These are phyloP conservation scores for Neurospora sp. DNA, from an alignment of 495 filamentous ascomycete species.

Conservation along the genomic window DNA sequence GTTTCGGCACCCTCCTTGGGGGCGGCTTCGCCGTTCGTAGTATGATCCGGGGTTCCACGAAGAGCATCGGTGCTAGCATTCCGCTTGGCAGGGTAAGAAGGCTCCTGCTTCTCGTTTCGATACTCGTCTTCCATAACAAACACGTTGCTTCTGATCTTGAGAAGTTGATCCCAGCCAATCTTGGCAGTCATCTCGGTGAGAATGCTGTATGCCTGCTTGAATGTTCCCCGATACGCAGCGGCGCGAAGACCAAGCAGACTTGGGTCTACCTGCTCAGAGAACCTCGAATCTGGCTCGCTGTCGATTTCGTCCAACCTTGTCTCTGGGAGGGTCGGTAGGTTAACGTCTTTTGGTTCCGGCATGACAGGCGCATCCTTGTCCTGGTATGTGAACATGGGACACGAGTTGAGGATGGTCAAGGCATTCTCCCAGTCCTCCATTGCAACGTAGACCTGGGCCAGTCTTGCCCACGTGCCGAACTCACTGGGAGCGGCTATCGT, in stretches of 20 bases:
- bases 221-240: conserved; percentile 82
- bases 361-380: conserved; percentile 92
- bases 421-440: conserved; percentile 92
- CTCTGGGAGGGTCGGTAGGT: conserved; percentile 77
- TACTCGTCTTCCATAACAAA: conserved; percentile 99
- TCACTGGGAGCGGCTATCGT: conserved; percentile 93
- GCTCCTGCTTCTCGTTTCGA: conserved; percentile 72
- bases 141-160: conserved; percentile 87
- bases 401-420: conserved; percentile 92
- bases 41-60: conserved; percentile 51
- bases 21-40: conserved; percentile 47
- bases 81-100: conserved; percentile 40
- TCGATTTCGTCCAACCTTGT: conserved; percentile 94
- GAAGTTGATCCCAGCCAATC: conserved; percentile 93
- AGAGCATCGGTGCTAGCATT: conserved; percentile 70
- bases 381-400: conserved; percentile 99
- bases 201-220: conserved; percentile 86
- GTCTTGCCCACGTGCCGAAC: conserved; percentile 89
- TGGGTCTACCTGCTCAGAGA: conserved; percentile 75
- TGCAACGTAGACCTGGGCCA: conserved; percentile 85
- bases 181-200: conserved; percentile 89
- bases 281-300: conserved; percentile 68
- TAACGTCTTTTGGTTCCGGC: conserved; percentile 78
- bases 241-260: conserved; percentile 81
- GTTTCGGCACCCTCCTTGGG: conserved; percentile 30